Evolutionary conservation across 1,139 yeast species (phyloP).

Genomic region (Pichia sp.): DNA sequence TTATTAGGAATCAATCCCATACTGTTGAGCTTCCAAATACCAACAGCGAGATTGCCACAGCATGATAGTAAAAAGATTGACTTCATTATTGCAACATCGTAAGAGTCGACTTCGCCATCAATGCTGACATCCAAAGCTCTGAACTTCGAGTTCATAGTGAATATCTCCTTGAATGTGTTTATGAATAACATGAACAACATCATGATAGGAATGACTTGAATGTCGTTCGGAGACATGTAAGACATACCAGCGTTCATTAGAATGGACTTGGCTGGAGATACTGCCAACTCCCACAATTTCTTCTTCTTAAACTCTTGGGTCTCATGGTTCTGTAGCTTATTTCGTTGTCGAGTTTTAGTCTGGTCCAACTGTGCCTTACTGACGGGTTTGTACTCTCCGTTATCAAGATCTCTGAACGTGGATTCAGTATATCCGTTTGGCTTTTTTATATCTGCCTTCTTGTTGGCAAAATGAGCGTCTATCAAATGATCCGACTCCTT

Average conservation of each 20-base stretch:
- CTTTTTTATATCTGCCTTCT: no score
- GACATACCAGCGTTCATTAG: conserved; percentile 91
- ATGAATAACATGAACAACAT: conserved; percentile 83
- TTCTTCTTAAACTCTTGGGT: conserved; percentile 42
- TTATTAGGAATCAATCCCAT: conserved; percentile 92
- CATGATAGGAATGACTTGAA: conserved; percentile 85
- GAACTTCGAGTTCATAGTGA: conserved; percentile 43
- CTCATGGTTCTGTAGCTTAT: no score
- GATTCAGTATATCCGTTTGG: conserved; percentile 17
- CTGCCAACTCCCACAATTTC: conserved; percentile 86
- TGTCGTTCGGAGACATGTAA: conserved; percentile 87
- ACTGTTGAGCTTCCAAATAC: conserved; percentile 73
- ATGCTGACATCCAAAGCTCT: conserved; percentile 4
- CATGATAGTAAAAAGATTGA: conserved; percentile 45
- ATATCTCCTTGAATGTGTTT: conserved; percentile 69
- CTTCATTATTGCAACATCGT: conserved; percentile 22
- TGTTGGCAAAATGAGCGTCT: neutral
- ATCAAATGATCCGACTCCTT: neutral
- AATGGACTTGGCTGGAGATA: conserved; percentile 74
- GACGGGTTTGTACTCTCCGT: conserved; percentile 11
- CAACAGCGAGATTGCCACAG: conserved; percentile 59
- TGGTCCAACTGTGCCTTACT: no score
- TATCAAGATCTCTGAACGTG: conserved; percentile 17
- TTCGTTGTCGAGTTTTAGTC: no score
- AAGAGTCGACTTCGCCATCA: conserved; percentile 17